These are phyloP conservation scores for Fonsecaea pugnacius DNA, from an alignment of 2,329 filamentous ascomycete species.

Conservation along the genomic window DNA sequence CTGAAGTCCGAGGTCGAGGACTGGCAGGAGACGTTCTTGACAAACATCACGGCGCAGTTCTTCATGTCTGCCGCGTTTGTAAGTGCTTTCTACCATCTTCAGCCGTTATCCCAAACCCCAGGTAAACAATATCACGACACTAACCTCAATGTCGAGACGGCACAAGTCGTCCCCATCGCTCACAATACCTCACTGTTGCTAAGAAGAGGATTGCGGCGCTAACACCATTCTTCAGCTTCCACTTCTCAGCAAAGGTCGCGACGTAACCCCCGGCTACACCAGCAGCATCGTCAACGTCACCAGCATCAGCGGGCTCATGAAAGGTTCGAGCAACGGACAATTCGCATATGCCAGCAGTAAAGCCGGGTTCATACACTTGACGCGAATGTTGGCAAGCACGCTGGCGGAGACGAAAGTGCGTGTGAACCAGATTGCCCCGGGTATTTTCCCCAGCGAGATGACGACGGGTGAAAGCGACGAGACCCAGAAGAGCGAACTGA, in stretches of 20 bases:
- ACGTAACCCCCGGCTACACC: constrained; percentile 47
- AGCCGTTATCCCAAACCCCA: too few species aligned
- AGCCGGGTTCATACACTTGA: constrained; percentile 57
- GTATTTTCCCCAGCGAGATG: constrained; percentile 64
- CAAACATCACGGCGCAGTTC: constrained; percentile 57
- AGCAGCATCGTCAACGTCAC: constrained; percentile 58
- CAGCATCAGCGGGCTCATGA: constrained; percentile 58
- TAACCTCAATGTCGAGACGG: too few species aligned
- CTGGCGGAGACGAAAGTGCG: constrained; percentile 61
- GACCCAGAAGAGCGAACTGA: constrained; percentile 60
- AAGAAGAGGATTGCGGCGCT: too few species aligned
- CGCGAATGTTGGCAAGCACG: constrained; percentile 59
- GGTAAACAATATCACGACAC: too few species aligned
- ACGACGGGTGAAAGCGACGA: constrained; percentile 57
- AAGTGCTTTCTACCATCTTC: neutral
- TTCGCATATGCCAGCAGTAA: constrained; percentile 59
- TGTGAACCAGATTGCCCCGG: constrained; percentile 62
- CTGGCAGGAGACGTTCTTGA: constrained; percentile 58
- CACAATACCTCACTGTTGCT: too few species aligned
- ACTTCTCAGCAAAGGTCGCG: constrained; percentile 56
- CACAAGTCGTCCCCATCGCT: too few species aligned
- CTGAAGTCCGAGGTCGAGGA: constrained; percentile 48
- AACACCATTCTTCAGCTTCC: constrained; percentile 41
- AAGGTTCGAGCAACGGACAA: constrained; percentile 50
- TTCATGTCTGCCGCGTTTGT: constrained; percentile 59